phyloP scores from a whole-genome alignment of 192 early-diverging fungal species.

The Backusella macrospora region DNA sequence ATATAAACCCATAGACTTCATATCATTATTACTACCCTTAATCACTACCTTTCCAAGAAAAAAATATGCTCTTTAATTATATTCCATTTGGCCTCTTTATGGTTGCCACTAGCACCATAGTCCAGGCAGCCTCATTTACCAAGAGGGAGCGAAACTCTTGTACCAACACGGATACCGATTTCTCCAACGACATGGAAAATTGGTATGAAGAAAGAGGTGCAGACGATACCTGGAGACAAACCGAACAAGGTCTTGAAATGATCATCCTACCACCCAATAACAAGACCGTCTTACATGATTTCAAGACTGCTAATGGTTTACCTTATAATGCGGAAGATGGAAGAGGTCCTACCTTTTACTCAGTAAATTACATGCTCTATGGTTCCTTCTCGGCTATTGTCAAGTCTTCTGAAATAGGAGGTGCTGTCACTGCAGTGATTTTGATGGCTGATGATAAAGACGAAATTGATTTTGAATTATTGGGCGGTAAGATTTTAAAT shows the following conservation, averaged over 20 bases:
- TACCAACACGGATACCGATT: not conserved
- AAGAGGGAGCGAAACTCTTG: not conserved
- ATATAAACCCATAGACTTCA: not conserved
- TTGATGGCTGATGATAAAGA: conserved; percentile 46
- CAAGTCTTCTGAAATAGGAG: conserved; percentile 37
- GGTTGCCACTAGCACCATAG: not conserved
- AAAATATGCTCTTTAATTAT: not conserved
- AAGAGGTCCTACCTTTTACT: conserved; percentile 23
- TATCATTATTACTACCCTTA: not conserved
- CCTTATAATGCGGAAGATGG: conserved; percentile 25
- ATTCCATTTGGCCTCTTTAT: not conserved
- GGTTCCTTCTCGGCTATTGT: conserved; percentile 43
- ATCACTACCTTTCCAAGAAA: not conserved
- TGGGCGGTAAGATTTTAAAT: conserved; percentile 33
- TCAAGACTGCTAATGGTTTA: not conserved
- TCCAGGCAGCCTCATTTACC: not conserved
- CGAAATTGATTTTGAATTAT: conserved; percentile 57
- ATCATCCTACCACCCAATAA: conserved; percentile 10
- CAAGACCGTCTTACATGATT: not conserved
- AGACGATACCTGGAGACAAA: not conserved
- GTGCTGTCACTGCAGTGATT: conserved; percentile 46
- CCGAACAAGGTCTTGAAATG: conserved; percentile 19
- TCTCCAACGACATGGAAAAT: not conserved
- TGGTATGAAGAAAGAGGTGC: not conserved
- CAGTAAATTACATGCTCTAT: conserved; percentile 38